phyloP scores from a whole-genome alignment of 345 rosid species.

The Gossypium anomalum region DNA sequence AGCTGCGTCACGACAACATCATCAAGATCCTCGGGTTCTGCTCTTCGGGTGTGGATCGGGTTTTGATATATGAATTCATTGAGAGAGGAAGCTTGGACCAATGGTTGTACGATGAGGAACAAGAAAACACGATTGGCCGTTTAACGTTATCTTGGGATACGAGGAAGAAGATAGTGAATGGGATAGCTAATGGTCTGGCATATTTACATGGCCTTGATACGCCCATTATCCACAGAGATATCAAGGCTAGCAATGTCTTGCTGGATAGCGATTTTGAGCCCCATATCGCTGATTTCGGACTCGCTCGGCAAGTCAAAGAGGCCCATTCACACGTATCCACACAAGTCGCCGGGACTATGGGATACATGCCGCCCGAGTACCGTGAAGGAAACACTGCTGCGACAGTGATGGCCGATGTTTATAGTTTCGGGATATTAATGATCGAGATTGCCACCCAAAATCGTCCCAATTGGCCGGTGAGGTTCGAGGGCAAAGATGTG shows the following conservation, averaged over 20 bases:
- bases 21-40: constrained; percentile 79
- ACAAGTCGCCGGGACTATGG: constrained; percentile 88
- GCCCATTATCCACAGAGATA: constrained; percentile 80
- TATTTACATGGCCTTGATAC: constrained; percentile 59
- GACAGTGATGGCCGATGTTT: constrained; percentile 58
- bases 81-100: constrained; percentile 73
- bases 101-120: constrained; percentile 57
- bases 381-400: constrained; percentile 63
- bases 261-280: constrained; percentile 51
- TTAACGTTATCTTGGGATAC: constrained; percentile 52
- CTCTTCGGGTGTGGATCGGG: constrained; percentile 53
- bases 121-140: not conserved
- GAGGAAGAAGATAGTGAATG: constrained; percentile 41
- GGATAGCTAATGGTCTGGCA: constrained; percentile 61
- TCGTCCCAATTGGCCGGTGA: constrained; percentile 61
- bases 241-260: constrained; percentile 74
- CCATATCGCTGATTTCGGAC: constrained; percentile 79
- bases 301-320: constrained; percentile 48
- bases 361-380: constrained; percentile 97
- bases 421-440: constrained; percentile 81
- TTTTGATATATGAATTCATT: constrained; percentile 68
- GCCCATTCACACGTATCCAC: constrained; percentile 76
- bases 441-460: constrained; percentile 54
- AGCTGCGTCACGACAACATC: constrained; percentile 58
- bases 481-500: constrained; percentile 31